Percentiles rank a stretch among this genome's conserved stretches.
Evolutionary conservation across 225 moss, liverwort and hornwort genomes (phyloP).

Genomic region (Pleurozium schreberi): DNA sequence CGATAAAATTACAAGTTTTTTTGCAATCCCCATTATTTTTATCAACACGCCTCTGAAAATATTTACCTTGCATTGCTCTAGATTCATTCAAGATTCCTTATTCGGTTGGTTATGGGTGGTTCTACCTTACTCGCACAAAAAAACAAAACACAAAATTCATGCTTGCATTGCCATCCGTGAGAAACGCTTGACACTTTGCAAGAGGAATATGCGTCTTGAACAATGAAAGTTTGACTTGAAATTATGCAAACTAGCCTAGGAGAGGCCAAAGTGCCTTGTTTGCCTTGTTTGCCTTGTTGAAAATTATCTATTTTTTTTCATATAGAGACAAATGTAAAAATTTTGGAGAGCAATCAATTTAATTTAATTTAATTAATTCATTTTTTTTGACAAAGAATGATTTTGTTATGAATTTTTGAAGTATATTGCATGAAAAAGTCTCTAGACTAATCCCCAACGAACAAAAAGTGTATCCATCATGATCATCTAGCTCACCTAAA

Average conservation of each 20-base stretch:
- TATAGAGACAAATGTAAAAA: background rate
- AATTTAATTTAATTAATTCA: too few relatives aligned
- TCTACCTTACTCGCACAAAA: background rate
- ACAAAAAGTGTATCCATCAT: background rate
- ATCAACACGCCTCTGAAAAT: too few relatives aligned
- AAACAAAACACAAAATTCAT: background rate
- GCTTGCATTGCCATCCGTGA: background rate
- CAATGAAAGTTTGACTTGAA: background rate
- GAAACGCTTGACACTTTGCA: background rate
- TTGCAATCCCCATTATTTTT: too few relatives aligned
- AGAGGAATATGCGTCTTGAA: background rate
- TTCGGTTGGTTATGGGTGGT: too few relatives aligned
- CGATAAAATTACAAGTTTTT: too few relatives aligned
- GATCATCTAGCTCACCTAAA: background rate
- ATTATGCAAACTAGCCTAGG: background rate
- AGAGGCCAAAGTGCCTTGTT: accelerated
- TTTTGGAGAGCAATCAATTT: background rate
- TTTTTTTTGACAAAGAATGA: background rate
- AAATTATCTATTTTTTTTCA: background rate
- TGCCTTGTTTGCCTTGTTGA: background rate
- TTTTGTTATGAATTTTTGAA: background rate
- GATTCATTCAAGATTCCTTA: too few relatives aligned
- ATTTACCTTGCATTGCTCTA: too few relatives aligned
- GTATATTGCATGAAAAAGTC: too few relatives aligned
- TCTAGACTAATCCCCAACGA: background rate